Conservation (phyloP, 805 yeast genomes). For the Danielia oregonensis region DNA sequence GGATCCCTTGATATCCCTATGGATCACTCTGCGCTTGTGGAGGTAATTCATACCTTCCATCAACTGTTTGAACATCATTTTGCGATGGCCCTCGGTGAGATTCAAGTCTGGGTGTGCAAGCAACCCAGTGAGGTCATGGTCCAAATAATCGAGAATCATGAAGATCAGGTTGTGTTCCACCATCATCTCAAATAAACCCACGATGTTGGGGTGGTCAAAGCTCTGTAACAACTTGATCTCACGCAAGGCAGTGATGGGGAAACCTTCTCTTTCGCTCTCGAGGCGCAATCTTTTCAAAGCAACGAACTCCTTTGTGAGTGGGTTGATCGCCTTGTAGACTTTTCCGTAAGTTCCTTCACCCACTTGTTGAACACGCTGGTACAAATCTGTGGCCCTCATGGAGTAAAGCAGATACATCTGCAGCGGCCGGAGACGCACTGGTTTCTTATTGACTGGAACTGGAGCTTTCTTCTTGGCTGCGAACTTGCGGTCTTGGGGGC, state of each 20-base stretch:
- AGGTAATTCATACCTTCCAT: conserved; percentile 66
- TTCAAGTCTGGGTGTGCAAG: conserved; percentile 68
- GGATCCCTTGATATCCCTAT: conserved; percentile 80
- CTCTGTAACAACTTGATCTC: conserved; percentile 85
- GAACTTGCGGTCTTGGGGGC: conserved; percentile 1
- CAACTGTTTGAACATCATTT: conserved; percentile 62
- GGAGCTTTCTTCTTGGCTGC: conserved; percentile 1
- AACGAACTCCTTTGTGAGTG: conserved; percentile 63
- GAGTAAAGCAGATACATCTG: conserved; percentile 34
- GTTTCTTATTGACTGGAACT: neutral
- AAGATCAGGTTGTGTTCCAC: conserved; percentile 69
- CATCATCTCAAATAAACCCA: conserved; percentile 85
- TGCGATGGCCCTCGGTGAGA: conserved; percentile 61
- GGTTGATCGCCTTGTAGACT: conserved; percentile 83
- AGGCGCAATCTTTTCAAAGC: conserved; percentile 83
- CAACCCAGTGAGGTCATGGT: conserved; percentile 88
- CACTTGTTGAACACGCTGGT: conserved; percentile 77
- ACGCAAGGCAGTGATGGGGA: conserved; percentile 92
- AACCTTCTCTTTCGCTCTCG: conserved; percentile 88
- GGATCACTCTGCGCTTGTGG: conserved; percentile 66
- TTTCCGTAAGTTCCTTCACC: conserved; percentile 99
- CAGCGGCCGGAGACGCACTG: conserved; percentile 16
- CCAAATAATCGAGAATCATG: conserved; percentile 92
- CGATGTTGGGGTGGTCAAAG: conserved; percentile 76
- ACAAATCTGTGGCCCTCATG: conserved; percentile 36